A percentile compares a stretch with the other conserved stretches of the same genome.
phyloP scores from a whole-genome alignment of 768 basidiomycete genomes.

The Mycena latifolia region DNA sequence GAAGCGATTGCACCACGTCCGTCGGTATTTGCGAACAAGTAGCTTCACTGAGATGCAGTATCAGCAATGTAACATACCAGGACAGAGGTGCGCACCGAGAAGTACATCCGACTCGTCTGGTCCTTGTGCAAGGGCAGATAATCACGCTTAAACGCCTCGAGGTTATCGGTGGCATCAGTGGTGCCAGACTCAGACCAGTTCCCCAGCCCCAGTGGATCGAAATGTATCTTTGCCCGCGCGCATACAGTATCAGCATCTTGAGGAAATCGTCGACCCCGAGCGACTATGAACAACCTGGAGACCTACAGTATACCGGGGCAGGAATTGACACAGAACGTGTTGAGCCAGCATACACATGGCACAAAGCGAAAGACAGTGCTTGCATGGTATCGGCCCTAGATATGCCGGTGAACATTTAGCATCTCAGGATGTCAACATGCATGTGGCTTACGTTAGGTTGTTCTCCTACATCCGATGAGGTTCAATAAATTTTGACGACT shows the following conservation, averaged over 20 bases:
- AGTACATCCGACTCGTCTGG: too few species aligned
- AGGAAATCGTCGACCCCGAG: neutral
- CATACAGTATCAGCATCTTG: slow-evolving; percentile 85
- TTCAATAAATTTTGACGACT: too few species aligned
- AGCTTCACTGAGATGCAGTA: too few species aligned
- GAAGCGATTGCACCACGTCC: too few species aligned
- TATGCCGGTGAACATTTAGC: neutral
- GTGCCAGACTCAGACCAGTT: slow-evolving; percentile 48
- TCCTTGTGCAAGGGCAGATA: too few species aligned
- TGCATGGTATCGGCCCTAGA: slow-evolving; percentile 76
- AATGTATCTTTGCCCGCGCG: slow-evolving; percentile 72
- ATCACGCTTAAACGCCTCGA: slow-evolving; percentile 61
- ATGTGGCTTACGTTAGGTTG: slow-evolving; percentile 62
- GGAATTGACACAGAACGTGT: slow-evolving; percentile 90
- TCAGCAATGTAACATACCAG: too few species aligned
- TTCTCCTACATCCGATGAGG: slow-evolving; percentile 56
- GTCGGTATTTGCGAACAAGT: too few species aligned
- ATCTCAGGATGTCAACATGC: neutral
- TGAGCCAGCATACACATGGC: slow-evolving; percentile 84
- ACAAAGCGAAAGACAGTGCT: slow-evolving; percentile 75
- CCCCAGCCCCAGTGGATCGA: slow-evolving; percentile 58
- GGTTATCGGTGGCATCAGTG: slow-evolving; percentile 48
- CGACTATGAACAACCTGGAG: neutral
- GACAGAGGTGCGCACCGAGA: too few species aligned
- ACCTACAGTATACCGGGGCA: slow-evolving; percentile 85